Evolutionary conservation across 257 asterid genomes (phyloP), one percentile per base, ranked within the genome.

Genomic region (Primulina eburnea): DNA sequence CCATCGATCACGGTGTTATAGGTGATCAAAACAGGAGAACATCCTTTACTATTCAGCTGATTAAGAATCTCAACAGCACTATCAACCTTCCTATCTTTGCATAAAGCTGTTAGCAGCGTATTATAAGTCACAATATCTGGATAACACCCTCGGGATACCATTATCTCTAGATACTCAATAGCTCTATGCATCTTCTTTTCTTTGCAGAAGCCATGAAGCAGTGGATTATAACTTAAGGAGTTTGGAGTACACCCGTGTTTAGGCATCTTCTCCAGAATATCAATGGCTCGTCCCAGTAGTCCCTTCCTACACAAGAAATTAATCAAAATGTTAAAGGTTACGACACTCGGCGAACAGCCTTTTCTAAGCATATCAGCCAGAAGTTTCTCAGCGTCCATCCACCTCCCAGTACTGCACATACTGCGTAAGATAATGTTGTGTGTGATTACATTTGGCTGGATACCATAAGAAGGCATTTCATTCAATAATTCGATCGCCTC

Each of bases 91-190:
- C 95, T 94, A 0, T 92, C 95, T 84, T 83, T 92, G 82, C 98
- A 89, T 28, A 92, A 79, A 28, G 95, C 95, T 0, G 95, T 84
- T 74, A 92, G 95, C 83, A 92, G 40, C 2, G 96, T 89, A 57
- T 89, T 92, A 52, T 92, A 92, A 18, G 97, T 92, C 76, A 92
- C 97, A 10, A 87, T 89, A 74, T 92, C 95, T 7, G 98, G 98
- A 72, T 89, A 84, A 68, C 96, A 92, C 4, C 95, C 95, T 57
- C 92, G 76, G 4, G 89, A 76, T 12, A 89, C 84, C 98, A 92
- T 92, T 64, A 81, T 76, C 86, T 92, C 96, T 10, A 92, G 78
- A 81, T 87, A 92, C 85, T 86, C 89, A 18, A 92, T 89, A 0
- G 96, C 98, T 72, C 88, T 71, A 64, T 89, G 95, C 94, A 89